Conservation (phyloP, 257 asterid species). For the Rhazya stricta region DNA sequence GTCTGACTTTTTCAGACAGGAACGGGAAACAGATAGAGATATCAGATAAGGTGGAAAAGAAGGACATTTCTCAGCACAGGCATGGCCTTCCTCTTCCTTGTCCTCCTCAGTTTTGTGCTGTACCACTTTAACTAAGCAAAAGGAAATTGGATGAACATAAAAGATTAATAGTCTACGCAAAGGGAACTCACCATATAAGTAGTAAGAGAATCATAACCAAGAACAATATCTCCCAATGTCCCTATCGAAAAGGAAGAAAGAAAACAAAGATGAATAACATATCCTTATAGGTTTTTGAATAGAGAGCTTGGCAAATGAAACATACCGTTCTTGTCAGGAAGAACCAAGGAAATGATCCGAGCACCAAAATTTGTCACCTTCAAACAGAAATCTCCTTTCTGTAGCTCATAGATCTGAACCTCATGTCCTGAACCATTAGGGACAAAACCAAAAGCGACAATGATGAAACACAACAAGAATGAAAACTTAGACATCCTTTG, state of each 20-base stretch:
- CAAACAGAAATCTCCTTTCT: slow-evolving; percentile 50
- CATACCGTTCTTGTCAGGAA: slow-evolving; percentile 77
- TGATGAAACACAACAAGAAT: slow-evolving; percentile 20
- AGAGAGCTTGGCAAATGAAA: background rate
- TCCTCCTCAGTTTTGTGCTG: background rate
- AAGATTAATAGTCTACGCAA: background rate
- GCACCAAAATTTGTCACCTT: slow-evolving; percentile 81
- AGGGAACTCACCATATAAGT: slow-evolving; percentile 46
- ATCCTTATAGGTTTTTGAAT: background rate
- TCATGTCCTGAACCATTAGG: slow-evolving; percentile 23
- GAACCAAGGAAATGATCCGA: slow-evolving; percentile 57
- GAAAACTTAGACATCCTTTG: slow-evolving; percentile 25
- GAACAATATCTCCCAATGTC: slow-evolving; percentile 59
- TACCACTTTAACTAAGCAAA: too few relatives aligned
- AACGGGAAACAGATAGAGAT: background rate
- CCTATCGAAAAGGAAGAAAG: slow-evolving; percentile 32
- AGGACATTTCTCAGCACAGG: too few relatives aligned
- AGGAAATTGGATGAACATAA: background rate
- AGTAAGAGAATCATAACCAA: slow-evolving; percentile 64
- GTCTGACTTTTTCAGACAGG: slow-evolving; percentile 1
- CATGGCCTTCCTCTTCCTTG: background rate
- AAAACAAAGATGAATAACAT: background rate
- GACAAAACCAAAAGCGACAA: slow-evolving; percentile 19
- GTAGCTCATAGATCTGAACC: slow-evolving; percentile 42
- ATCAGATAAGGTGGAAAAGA: slow-evolving; percentile 10